Base-by-base conservation (phyloP, 2,329 filamentous ascomycete species). In the Scopulariopsis brevicaulis region DNA sequence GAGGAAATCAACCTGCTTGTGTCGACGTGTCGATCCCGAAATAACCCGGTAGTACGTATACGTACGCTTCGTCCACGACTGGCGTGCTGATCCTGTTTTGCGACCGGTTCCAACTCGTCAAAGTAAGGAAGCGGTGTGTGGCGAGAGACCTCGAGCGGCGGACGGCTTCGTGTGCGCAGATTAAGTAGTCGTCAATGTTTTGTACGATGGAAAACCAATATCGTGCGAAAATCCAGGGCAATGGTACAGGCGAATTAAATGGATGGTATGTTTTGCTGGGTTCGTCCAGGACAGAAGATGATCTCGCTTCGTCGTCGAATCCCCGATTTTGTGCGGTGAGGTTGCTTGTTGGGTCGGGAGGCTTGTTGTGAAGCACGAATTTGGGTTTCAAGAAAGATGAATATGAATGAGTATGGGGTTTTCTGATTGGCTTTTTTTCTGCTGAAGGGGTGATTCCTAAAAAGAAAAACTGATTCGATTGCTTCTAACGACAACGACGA, bases 401-500 rank as follows among this genome's bases (percentile, higher is more conserved):
- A 24, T 18, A 48, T 20, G 18, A 43, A 51, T 57, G 46, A 59
- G 59, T 59, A 61, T 56, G 59, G 54, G 58, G 58, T 60, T 51
- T 56, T 51, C 54, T 48, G 37, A 53, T 60, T 53, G 58, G 60
- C 46, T 61, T 63, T 60, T 58, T 50, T 24, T 50, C 20, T 22
- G 22, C 46, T 22, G 20, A 24, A 32, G 8, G 22, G n/a, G 46
- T 8, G 46, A 14, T 50, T 50, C 46, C 20, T 22, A 50, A 50
- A 22, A 11, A 14, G 7, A 7, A 22, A 18, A 18, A 14, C 22
- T 50, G 46, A 50, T 59, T 58, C 61, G 66, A 62, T 64, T 64
- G 63, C 59, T 62, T 64, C 62, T 64, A 60, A 64, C 59, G 63
- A 65, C 58, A 62, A 65, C 62, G 62, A 65, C 62, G 63, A 63